These are phyloP conservation scores for Boletus huronensis DNA, from an alignment of 768 basidiomycete genomes.

Conservation along the genomic window DNA sequence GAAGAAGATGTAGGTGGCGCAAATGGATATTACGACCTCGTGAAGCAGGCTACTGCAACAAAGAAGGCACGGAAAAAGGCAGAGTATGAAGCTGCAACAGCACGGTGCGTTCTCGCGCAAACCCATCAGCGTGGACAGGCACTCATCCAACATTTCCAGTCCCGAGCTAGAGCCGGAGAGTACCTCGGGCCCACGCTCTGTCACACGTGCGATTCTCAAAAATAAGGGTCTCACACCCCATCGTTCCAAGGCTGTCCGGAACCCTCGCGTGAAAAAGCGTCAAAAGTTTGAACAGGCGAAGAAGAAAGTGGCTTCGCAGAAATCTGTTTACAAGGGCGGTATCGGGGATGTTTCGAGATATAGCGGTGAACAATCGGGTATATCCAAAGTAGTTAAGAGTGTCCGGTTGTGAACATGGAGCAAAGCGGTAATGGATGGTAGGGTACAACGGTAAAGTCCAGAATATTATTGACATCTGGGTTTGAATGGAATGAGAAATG, in stretches of 20 bases:
- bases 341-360: conserved; percentile 70
- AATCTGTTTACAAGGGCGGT: conserved; percentile 91
- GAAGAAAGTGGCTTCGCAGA: conserved; percentile 85
- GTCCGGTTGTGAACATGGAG: conserved; percentile 50
- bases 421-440: conserved; percentile 1
- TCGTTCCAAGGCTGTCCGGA: conserved; percentile 85
- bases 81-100: conserved; percentile 68
- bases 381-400: conserved; percentile 86
- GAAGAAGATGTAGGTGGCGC: conserved; percentile 46
- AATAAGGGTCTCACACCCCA: conserved; percentile 94
- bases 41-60: conserved; percentile 68
- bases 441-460: conserved; percentile 14
- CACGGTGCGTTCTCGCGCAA: conserved; percentile 43
- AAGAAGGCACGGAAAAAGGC: conserved; percentile 78
- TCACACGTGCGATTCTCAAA: conserved; percentile 87
- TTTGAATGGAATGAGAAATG: conserved; percentile 8
- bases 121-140: conserved; percentile 5
- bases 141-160: conserved; percentile 20
- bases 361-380: conserved; percentile 90
- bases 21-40: conserved; percentile 88
- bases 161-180: conserved; percentile 37
- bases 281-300: conserved; percentile 92
- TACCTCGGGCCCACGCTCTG: conserved; percentile 73
- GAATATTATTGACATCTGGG: conserved; percentile 11
- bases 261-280: conserved; percentile 97